Conservation (phyloP, 2,329 filamentous ascomycete genomes). For the Talaromyces sp. region DNA sequence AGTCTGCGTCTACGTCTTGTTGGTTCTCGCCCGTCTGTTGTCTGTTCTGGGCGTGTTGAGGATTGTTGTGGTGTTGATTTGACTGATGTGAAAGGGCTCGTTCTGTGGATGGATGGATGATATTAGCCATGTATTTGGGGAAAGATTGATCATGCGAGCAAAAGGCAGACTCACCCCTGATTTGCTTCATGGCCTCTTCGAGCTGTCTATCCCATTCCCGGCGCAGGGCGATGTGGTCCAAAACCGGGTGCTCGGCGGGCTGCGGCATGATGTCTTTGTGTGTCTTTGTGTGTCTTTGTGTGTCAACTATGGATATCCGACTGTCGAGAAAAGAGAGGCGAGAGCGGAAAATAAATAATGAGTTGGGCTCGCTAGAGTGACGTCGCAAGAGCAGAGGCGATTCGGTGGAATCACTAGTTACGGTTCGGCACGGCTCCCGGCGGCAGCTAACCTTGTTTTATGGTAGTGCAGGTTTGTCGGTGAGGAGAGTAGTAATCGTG, state of each 20-base stretch:
- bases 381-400: neutral
- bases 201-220: neutral
- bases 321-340: neutral
- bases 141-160: neutral
- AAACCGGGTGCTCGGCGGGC: neutral
- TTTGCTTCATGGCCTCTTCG: neutral
- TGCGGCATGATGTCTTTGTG: neutral
- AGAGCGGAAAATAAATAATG: neutral
- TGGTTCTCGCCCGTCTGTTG: neutral
- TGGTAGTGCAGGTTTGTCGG: neutral
- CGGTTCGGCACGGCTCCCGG: slow-evolving; percentile 11
- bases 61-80: neutral
- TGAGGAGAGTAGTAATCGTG: neutral
- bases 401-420: neutral
- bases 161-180: neutral
- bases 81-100: neutral
- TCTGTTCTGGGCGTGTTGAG: neutral
- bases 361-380: neutral
- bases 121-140: neutral
- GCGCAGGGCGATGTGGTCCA: neutral
- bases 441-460: slow-evolving; percentile 7
- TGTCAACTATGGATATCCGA: neutral
- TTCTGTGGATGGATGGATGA: neutral
- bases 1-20: neutral
- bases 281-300: neutral